Evolutionary conservation across 768 basidiomycete genomes (phyloP), one percentile per base, ranked within the genome.

Genomic region (Amanita rubescens): DNA sequence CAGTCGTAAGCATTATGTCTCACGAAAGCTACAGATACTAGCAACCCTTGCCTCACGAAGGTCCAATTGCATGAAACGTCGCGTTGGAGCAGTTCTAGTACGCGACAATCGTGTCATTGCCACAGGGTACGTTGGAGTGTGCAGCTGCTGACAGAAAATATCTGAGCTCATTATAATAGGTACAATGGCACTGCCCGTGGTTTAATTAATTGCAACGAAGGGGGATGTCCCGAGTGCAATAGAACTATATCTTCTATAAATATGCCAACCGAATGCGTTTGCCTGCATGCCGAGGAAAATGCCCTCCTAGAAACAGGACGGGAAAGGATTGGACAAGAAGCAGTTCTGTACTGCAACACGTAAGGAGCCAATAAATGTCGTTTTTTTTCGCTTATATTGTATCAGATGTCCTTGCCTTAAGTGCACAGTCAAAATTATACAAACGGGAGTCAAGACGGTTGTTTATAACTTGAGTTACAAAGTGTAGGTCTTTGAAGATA

Each of bases 301-400:
- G 96, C 95, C 0, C 73, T 98, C 12, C 69, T 98, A 2, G 95
- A 98, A 71, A 93, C 93, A 1, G 95, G 96, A 15, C 71, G 91
- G 54, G 96, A 97, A 55, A 75, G 96, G 44, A 79, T 95, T n/a
- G 89, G 88, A 5, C 69, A 74, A 48, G 81, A 84, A 47, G 81
- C 90, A 2, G 87, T 90, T n/a, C 65, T 99, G 12, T 99, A 98
- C 66, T 99, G 96, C 78, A 99, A 99, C 63, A 99, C 96, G 94
- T 97, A 55, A 59, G 89, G 42, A 30, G 41, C 6, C 3, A 47
- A 9, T 15, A 38, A 24, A n/a, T 51, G 44, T 43, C 20, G 27
- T 43, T 15, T 14, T 15, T 47, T 50, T 9, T 32, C 15, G 3
- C 5, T 48, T 38, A 39, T 27, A 20, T 37, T 34, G 38, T 15